Conservation (phyloP, 176 grass and related monocot genomes). For the Cenchrus americanus region DNA sequence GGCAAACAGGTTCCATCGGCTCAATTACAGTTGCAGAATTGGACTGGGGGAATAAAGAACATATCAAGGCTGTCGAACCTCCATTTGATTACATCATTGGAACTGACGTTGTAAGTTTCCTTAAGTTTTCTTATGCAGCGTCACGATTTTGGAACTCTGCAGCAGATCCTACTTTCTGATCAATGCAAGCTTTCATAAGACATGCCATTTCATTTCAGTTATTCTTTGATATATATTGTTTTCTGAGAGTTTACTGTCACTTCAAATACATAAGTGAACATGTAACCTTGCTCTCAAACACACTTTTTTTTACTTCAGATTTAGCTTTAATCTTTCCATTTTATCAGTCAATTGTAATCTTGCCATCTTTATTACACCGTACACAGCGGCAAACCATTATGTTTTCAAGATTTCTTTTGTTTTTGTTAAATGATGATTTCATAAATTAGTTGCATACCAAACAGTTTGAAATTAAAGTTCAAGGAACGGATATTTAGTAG, state of each 20-base stretch:
- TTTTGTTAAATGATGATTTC: background rate
- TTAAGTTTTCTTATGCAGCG: constrained; percentile 50
- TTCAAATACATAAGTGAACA: background rate
- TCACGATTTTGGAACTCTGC: background rate
- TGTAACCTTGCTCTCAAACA: background rate
- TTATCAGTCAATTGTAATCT: background rate
- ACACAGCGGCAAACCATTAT: background rate
- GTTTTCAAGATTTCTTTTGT: constrained; percentile 6
- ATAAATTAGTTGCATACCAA: background rate
- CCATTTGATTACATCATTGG: constrained; percentile 98
- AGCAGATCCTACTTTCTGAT: background rate
- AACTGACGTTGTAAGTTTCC: constrained; percentile 89
- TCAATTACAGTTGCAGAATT: constrained; percentile 74
- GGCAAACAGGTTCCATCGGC: constrained; percentile 62
- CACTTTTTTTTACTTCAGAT: background rate
- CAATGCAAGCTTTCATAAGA: background rate
- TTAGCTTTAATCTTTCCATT: background rate
- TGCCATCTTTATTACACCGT: background rate
- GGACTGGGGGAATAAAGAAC: constrained; percentile 88
- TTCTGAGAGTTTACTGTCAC: background rate
- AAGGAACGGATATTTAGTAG: background rate
- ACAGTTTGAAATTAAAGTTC: background rate
- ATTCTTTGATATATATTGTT: background rate
- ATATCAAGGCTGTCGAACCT: constrained; percentile 73
- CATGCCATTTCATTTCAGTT: background rate